Conservation (phyloP, 257 asterid genomes). For the Nicotiana obtusifolia region DNA sequence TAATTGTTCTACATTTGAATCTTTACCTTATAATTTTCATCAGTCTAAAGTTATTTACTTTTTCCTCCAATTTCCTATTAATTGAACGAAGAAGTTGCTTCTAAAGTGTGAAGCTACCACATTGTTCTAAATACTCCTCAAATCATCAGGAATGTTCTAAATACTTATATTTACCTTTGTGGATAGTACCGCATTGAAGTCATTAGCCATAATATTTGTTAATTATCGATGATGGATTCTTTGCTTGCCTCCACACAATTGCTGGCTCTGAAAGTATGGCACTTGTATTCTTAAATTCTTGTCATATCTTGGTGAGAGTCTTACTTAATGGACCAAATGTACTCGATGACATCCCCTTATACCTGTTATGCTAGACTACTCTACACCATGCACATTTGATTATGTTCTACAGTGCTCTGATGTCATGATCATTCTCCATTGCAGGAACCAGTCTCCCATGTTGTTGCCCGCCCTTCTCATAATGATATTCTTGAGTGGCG, state of each 20-base stretch:
- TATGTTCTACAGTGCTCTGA: background rate
- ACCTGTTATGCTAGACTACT: background rate
- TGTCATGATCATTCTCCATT: background rate
- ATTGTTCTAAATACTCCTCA: background rate
- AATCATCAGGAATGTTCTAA: background rate
- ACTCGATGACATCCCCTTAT: background rate
- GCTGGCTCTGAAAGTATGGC: background rate
- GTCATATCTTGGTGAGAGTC: background rate
- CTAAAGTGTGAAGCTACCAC: background rate
- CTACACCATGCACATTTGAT: background rate
- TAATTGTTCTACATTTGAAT: constrained; percentile 8
- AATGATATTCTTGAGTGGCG: constrained; percentile 99
- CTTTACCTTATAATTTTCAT: background rate
- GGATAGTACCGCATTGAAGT: background rate
- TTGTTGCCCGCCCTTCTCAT: constrained; percentile 91
- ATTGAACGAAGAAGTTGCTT: background rate
- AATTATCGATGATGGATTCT: background rate
- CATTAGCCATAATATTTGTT: background rate
- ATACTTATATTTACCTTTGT: background rate
- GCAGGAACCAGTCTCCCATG: constrained; percentile 96
- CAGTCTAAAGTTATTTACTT: background rate
- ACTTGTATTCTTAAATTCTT: background rate
- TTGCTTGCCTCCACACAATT: background rate
- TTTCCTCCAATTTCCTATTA: background rate
- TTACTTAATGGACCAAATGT: background rate